These are phyloP conservation scores for Podospora australis DNA, from an alignment of 495 filamentous ascomycete genomes.

Conservation along the genomic window DNA sequence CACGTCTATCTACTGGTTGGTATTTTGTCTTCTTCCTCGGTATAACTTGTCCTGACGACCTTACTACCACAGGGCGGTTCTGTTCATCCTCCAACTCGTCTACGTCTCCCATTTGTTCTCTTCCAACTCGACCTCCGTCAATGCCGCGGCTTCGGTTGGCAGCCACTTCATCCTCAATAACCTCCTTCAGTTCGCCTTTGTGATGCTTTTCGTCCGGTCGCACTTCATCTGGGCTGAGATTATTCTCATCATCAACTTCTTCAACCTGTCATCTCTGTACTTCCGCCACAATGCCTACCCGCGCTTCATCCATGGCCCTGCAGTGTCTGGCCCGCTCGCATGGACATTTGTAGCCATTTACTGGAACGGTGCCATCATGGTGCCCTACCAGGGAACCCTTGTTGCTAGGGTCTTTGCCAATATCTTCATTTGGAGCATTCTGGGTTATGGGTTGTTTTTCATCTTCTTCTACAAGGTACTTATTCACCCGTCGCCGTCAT, in stretches of 20 bases:
- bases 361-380: slow-evolving; percentile 80
- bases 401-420: slow-evolving; percentile 73
- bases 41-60: too few relatives aligned
- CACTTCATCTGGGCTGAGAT: slow-evolving; percentile 68
- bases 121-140: slow-evolving; percentile 49
- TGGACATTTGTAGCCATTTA: slow-evolving; percentile 79
- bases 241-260: slow-evolving; percentile 69
- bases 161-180: slow-evolving; percentile 83
- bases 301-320: slow-evolving; percentile 64
- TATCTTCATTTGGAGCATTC: slow-evolving; percentile 75
- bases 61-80: too few relatives aligned
- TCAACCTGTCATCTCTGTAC: slow-evolving; percentile 70
- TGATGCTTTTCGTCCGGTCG: slow-evolving; percentile 73
- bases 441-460: slow-evolving; percentile 66
- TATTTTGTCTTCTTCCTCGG: too few relatives aligned
- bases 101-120: slow-evolving; percentile 75
- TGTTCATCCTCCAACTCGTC: slow-evolving; percentile 66
- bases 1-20: slow-evolving; percentile 70
- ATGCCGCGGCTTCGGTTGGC: slow-evolving; percentile 67
- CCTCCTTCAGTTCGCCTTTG: slow-evolving; percentile 67
- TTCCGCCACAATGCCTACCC: slow-evolving; percentile 66
- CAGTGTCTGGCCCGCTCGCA: slow-evolving; percentile 69
- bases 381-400: slow-evolving; percentile 48
- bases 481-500: neutral
- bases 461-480: slow-evolving; percentile 55